A percentile compares a stretch with the other conserved stretches of the same genome.
Evolutionary conservation across 768 basidiomycete species (phyloP).

Genomic region (Kwoniella dejecticola): DNA sequence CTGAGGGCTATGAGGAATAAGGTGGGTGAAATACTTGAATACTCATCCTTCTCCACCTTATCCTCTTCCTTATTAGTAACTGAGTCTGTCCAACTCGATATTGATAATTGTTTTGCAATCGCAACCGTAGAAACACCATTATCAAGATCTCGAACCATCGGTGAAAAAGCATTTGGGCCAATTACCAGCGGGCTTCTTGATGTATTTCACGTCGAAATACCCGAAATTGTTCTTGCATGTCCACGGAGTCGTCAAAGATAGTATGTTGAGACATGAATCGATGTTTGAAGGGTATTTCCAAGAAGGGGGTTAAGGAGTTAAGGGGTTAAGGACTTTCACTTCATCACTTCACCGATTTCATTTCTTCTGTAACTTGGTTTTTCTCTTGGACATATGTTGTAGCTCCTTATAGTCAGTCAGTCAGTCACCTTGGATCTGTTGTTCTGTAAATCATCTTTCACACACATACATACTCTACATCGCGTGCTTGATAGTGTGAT

Average conservation of each 20-base stretch:
- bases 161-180: constrained; percentile 84
- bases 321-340: too few species aligned
- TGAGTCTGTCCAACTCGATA: too few species aligned
- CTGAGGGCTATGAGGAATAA: constrained; percentile 92
- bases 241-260: constrained; percentile 73
- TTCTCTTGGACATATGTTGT: too few species aligned
- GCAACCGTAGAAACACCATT: constrained; percentile 77
- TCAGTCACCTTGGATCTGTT: too few species aligned
- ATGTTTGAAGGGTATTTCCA: constrained; percentile 87
- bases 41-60: too few species aligned
- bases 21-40: constrained; percentile 59
- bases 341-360: too few species aligned
- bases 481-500: too few species aligned
- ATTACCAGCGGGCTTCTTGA: constrained; percentile 88
- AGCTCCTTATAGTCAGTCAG: too few species aligned
- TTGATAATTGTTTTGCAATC: not conserved
- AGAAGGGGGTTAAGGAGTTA: constrained; percentile 19
- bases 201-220: constrained; percentile 92
- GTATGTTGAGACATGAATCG: constrained; percentile 74
- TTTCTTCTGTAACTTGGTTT: too few species aligned
- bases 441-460: too few species aligned
- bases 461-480: too few species aligned
- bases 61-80: too few species aligned
- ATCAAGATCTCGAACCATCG: constrained; percentile 91
- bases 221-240: constrained; percentile 90